Evolutionary conservation across 2,329 filamentous ascomycete genomes (phyloP).

Genomic region (Aciculosporium take): DNA sequence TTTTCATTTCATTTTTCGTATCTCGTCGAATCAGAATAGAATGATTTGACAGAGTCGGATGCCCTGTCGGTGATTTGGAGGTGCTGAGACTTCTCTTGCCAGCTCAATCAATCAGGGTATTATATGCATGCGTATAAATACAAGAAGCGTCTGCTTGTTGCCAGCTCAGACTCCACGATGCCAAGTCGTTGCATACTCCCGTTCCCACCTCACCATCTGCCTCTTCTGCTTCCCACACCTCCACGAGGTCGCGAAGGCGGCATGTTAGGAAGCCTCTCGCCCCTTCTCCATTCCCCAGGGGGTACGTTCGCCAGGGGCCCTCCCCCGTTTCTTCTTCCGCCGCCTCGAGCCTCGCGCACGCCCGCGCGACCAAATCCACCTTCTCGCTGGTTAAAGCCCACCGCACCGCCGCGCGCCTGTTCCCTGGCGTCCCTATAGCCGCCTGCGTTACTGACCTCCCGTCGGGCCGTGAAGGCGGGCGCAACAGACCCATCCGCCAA

Average conservation of each 20-base stretch:
- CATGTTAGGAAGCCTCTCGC: slow-evolving; percentile 45
- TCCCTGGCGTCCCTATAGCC: slow-evolving; percentile 9
- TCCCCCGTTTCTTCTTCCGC: slow-evolving; percentile 25
- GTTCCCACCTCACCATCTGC: slow-evolving; percentile 14
- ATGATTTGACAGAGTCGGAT: slow-evolving; percentile 4
- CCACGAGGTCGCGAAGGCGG: slow-evolving; percentile 18
- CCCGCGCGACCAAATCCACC: slow-evolving; percentile 19
- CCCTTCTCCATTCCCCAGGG: slow-evolving; percentile 51
- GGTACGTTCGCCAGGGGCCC: slow-evolving; percentile 25
- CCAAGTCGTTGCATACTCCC: neutral
- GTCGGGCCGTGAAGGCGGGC: slow-evolving; percentile 32
- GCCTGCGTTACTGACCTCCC: slow-evolving; percentile 11
- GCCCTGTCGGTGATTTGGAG: neutral
- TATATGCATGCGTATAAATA: slow-evolving; percentile 15
- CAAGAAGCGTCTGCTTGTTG: neutral
- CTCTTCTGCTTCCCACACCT: slow-evolving; percentile 11
- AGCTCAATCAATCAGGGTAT: slow-evolving; percentile 10
- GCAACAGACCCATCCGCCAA: slow-evolving; percentile 60
- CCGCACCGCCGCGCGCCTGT: slow-evolving; percentile 13
- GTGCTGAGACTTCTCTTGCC: neutral
- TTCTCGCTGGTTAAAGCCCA: slow-evolving; percentile 13
- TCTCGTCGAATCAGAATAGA: slow-evolving; percentile 17
- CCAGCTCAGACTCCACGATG: neutral
- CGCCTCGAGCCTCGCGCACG: slow-evolving; percentile 22
- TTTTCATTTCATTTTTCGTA: no score